Evolutionary conservation across 2,329 filamentous ascomycete species (phyloP).

Genomic region (Nemania serpens): DNA sequence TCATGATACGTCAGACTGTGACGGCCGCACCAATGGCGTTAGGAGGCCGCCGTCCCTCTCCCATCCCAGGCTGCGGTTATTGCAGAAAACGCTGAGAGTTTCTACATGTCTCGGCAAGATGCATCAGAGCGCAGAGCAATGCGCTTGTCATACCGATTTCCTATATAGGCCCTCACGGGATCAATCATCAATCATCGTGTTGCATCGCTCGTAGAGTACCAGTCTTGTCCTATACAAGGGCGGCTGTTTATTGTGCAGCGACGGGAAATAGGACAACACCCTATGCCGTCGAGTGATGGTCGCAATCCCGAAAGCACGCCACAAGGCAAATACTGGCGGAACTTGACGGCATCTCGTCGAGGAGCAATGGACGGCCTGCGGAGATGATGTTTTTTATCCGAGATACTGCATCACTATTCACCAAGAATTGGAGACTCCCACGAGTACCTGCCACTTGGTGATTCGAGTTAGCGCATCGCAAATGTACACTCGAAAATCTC

Average conservation of each 20-base stretch:
- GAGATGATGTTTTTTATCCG: slow-evolving; percentile 7
- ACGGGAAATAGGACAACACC: neutral
- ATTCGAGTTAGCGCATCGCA: too few species aligned
- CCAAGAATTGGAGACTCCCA: neutral
- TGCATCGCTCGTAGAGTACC: neutral
- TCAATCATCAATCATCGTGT: neutral
- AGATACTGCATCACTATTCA: slow-evolving; percentile 2
- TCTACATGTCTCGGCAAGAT: neutral
- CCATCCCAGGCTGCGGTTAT: slow-evolving; percentile 4
- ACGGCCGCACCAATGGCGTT: slow-evolving; percentile 6
- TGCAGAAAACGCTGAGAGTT: neutral
- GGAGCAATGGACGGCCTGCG: neutral
- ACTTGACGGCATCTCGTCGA: slow-evolving; percentile 17
- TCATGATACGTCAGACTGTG: slow-evolving; percentile 11
- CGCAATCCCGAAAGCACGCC: slow-evolving; percentile 9
- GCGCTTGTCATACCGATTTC: neutral
- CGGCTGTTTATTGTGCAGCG: neutral
- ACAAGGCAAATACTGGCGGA: slow-evolving; percentile 21
- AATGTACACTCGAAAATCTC: too few species aligned
- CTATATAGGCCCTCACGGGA: neutral
- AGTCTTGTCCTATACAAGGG: neutral
- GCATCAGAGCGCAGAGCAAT: slow-evolving; percentile 4
- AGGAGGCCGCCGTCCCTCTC: neutral
- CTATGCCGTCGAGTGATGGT: neutral
- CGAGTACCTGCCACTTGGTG: too few species aligned